A percentile compares a stretch with the other conserved stretches of the same genome.
These are phyloP conservation scores for Auricularia auricula-judae DNA, from an alignment of 768 basidiomycete genomes.

Conservation along the genomic window DNA sequence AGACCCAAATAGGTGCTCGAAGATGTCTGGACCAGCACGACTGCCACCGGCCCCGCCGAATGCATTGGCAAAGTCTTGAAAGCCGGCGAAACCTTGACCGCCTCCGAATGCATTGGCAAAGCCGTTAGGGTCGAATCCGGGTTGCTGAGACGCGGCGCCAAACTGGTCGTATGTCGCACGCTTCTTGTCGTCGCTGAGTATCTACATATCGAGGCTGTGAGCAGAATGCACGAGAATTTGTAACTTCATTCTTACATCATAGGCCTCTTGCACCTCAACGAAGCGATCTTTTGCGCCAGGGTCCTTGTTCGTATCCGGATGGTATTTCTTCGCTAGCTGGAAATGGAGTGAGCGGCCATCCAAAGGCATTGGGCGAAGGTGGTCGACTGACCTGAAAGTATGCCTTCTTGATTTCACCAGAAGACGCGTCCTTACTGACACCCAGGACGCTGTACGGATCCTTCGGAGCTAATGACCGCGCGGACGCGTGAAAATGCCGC, in stretches of 20 bases:
- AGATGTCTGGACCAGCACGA: constrained; percentile 50
- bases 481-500: constrained; percentile 70
- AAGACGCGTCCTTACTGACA: constrained; percentile 68
- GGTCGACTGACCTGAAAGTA: constrained; percentile 75
- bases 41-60: constrained; percentile 37
- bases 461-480: constrained; percentile 42
- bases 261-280: constrained; percentile 92
- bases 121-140: constrained; percentile 86
- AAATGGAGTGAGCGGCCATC: constrained; percentile 3
- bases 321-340: constrained; percentile 94
- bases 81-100: constrained; percentile 40
- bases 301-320: constrained; percentile 95
- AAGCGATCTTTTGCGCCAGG: constrained; percentile 86
- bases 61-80: constrained; percentile 54
- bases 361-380: constrained; percentile 1
- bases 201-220: constrained; percentile 33
- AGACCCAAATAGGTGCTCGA: constrained; percentile 75
- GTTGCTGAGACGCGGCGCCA: constrained; percentile 84
- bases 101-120: constrained; percentile 36
- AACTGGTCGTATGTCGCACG: constrained; percentile 84
- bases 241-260: constrained; percentile 57
- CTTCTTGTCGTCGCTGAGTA: constrained; percentile 90
- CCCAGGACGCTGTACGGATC: constrained; percentile 91
- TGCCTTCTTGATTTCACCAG: constrained; percentile 90
- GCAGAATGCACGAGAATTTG: not conserved